Evolutionary conservation across 1,139 yeast genomes (phyloP).

Genomic region (Blastobotrys serpentis): DNA sequence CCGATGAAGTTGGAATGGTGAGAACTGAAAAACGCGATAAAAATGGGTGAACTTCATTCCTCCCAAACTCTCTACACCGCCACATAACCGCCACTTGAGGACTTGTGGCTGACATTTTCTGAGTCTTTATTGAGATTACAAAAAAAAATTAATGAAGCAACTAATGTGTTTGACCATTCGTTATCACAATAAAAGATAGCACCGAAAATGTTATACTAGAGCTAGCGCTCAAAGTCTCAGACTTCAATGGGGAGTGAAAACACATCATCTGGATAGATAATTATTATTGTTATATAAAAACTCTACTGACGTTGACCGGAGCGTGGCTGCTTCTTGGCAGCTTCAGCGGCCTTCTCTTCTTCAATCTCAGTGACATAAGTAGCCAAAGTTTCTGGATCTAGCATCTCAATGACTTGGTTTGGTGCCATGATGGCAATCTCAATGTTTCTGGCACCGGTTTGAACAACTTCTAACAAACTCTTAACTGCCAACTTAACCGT

Average conservation of each 20-base stretch:
- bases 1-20: not conserved
- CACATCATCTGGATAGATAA: no score
- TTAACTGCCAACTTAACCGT: slow-evolving; percentile 81
- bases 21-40: slow-evolving; percentile 3
- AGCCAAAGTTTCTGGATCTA: slow-evolving; percentile 69
- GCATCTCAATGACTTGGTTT: slow-evolving; percentile 44
- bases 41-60: no score
- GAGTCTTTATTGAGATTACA: no score
- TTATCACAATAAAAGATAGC: no score
- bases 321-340: slow-evolving; percentile 59
- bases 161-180: no score
- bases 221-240: no score
- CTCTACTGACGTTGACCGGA: slow-evolving; percentile 5
- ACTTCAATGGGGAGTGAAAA: no score
- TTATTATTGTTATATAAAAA: not conserved
- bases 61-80: not conserved
- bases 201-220: no score
- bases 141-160: no score
- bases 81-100: not conserved
- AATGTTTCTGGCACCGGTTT: slow-evolving; percentile 95
- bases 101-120: no score
- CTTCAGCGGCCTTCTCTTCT: slow-evolving; percentile 85
- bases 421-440: slow-evolving; percentile 89
- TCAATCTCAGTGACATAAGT: slow-evolving; percentile 80
- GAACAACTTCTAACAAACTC: slow-evolving; percentile 91